Evolutionary conservation across 1,139 yeast genomes (phyloP).

Genomic region (Pichia sp.): DNA sequence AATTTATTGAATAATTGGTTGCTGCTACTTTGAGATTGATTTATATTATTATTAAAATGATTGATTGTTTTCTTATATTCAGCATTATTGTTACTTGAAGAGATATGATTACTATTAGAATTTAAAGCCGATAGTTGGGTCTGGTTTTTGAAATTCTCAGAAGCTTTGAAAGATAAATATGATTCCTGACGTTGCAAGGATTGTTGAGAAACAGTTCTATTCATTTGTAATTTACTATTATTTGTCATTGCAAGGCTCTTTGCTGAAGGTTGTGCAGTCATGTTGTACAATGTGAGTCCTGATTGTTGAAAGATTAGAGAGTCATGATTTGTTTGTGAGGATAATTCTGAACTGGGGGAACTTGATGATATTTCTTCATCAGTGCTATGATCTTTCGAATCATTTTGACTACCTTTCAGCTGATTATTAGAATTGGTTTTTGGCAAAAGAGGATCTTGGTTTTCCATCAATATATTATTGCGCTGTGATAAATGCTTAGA

Average conservation of each 20-base stretch:
- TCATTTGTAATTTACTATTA: background rate
- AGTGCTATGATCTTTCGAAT: background rate
- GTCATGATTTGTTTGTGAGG: constrained; percentile 8
- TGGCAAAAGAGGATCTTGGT: too few species aligned
- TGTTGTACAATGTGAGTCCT: constrained; percentile 17
- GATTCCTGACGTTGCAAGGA: constrained; percentile 20
- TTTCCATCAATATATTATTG: too few species aligned
- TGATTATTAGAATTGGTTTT: too few species aligned
- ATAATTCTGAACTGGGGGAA: constrained; percentile 5
- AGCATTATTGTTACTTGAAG: too few species aligned
- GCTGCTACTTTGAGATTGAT: background rate
- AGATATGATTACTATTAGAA: background rate
- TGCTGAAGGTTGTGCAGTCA: constrained; percentile 10
- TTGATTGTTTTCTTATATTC: background rate
- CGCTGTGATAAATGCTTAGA: background rate
- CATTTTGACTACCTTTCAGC: too few species aligned
- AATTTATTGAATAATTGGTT: background rate
- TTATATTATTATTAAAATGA: background rate
- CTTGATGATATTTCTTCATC: constrained; percentile 4
- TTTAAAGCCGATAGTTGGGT: background rate
- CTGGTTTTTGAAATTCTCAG: constrained; percentile 7
- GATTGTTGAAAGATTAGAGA: constrained; percentile 24
- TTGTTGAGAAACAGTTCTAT: constrained; percentile 12
- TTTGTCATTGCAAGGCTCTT: constrained; percentile 6
- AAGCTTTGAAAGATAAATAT: constrained; percentile 16